phyloP scores from a whole-genome alignment of 495 filamentous ascomycete genomes.

The Daldinia childiae region DNA sequence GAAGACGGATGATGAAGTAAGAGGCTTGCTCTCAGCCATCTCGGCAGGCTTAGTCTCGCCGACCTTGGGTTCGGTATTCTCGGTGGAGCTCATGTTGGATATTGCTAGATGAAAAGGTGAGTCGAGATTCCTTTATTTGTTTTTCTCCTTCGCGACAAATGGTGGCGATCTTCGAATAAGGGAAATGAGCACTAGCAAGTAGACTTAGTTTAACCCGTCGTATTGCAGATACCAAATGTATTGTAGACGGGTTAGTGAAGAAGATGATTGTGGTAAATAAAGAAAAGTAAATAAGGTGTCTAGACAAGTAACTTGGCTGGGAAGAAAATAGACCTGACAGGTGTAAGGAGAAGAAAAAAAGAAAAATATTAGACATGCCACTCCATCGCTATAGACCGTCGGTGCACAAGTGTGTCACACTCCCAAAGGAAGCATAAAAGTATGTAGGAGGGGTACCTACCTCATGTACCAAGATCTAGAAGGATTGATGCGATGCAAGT shows the following conservation, averaged over 20 bases:
- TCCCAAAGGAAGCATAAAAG: constrained; percentile 8
- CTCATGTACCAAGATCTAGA: constrained; percentile 25
- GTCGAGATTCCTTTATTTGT: neutral
- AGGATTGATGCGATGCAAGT: constrained; percentile 40
- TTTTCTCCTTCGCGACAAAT: neutral
- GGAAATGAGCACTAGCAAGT: neutral
- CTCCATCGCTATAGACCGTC: constrained; percentile 22
- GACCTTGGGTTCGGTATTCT: constrained; percentile 55
- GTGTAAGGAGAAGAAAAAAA: neutral
- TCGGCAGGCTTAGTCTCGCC: constrained; percentile 49
- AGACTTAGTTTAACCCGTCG: neutral
- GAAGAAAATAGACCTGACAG: constrained; percentile 3
- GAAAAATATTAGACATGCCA: constrained; percentile 22
- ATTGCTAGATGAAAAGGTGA: constrained; percentile 13
- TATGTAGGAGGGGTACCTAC: constrained; percentile 5
- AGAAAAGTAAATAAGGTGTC: constrained; percentile 1
- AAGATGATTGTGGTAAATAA: neutral
- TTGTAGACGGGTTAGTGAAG: neutral
- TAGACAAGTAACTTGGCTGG: neutral
- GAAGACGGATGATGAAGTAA: constrained; percentile 71
- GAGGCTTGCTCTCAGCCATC: constrained; percentile 48
- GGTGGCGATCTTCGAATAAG: neutral
- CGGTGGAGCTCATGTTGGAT: constrained; percentile 54
- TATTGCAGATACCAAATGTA: neutral
- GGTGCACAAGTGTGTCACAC: constrained; percentile 7